Evolutionary conservation across 495 filamentous ascomycete genomes (phyloP), one percentile per base, ranked within the genome.

Genomic region (Jackrogersella multiformis): DNA sequence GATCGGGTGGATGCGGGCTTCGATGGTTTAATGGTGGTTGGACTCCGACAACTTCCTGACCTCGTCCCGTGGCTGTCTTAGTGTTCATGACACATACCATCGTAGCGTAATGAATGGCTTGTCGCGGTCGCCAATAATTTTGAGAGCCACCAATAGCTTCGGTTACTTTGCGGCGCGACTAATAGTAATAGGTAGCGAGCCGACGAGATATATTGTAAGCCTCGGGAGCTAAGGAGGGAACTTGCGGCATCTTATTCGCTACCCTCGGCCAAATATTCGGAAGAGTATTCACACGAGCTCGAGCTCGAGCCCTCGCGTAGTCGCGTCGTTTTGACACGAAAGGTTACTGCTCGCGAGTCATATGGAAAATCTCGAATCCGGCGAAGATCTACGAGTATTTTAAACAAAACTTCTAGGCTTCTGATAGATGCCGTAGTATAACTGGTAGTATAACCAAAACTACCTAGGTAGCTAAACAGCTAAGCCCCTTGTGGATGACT

Each of bases 281-380:
- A 38, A 41, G 52, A 56, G 61, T 28, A 36, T 61, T 61, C 28
- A 34, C 35, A 61, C 60, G 61, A 69, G 36, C 38, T 26, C 30
- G 32, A 34, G 24, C 54, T n/a, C n/a, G 32, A n/a, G 26, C 10
- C 8, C 35, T 9, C 56, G 56, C 56, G 56, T 45, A 46, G 48
- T 70, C 67, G 61, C 61, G 67, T 65, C 38, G 51, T 49, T 52
- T 70, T 41, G 56, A 61, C 56, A 34, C 61, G 67, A 53, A 61
- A 24, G 20, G 39, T 38, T 61, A 46, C 30, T 21, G 54, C 56
- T 61, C 16, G 59, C 49, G 38, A 70, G 56, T 61, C 56, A 57
- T 59, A 59, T 52, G 61, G 56, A 38, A n/a, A 61, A 70, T 61
- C 67, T 39, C 39, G 45, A 70, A 58, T 61, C 15, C 20, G 61